Base-by-base conservation (phyloP, 225 moss, liverwort and hornwort genomes). In the Bryoerythrophyllum caledonicum region DNA sequence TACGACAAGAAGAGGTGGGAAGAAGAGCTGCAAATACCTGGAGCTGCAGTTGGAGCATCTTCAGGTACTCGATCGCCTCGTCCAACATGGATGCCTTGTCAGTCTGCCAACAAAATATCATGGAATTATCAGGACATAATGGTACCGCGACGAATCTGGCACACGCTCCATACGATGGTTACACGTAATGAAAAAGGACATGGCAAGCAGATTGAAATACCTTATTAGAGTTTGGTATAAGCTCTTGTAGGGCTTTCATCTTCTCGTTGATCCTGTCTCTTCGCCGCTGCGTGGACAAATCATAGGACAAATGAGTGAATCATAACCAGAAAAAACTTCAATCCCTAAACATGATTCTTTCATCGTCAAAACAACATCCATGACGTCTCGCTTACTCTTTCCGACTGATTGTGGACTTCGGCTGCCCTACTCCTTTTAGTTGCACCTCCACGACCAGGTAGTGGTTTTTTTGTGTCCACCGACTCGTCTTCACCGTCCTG, bases 21-120 rank as follows among this genome's bases (percentile, higher is more conserved):
- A 64, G 37, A 55, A 19, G 2, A 5, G 4, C 16, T 34, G 30
- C 25, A 62, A 67, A 41, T 70, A 88, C 97, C 93, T 91, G 90
- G 24, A 99, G 76, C 78, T 99, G 99, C 4, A 92, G 53, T 74
- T 99, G 99, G 51, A 99, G 99, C 99, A 91, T 90, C 82, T 99
- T 99, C 15, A 99, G 70, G 59, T 99, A 99, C 61, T 89, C 99
- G 23, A 99, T 99, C 17, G 99, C 99, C 79, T 99, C 99, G 27
- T 99, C 99, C 81, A 99, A 75, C 99, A 99, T 95, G 10, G 99
- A 99, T 56, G 99, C 99, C 80, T 99, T 99, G 46, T 99, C 99
- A 32, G 99, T 91, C 99, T 99, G 87, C 63, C 49, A 72, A 17
- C 53, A 78, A 5, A 17, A 24, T 30, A 48, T 25, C 56, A 49